Evolutionary conservation across 1,284 basidiomycete species (phyloP).

Genomic region (Puccinia horiana): DNA sequence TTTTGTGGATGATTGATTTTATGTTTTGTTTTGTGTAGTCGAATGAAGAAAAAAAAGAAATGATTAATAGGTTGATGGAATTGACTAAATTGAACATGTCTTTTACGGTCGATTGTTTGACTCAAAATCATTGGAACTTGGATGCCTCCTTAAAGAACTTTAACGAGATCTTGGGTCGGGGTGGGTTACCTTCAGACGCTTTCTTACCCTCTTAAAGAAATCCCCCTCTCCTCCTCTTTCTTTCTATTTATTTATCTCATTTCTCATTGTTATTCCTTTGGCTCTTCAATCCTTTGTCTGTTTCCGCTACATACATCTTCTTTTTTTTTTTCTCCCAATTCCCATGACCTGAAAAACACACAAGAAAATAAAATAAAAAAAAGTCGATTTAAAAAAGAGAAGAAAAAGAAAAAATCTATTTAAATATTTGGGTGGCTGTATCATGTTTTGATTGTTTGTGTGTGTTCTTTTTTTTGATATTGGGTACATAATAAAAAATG

Average conservation of each 20-base stretch:
- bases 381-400: too few species aligned
- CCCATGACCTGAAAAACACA: too few species aligned
- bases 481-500: too few species aligned
- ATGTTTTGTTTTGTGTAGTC: constrained; percentile 53
- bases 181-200: constrained; percentile 29
- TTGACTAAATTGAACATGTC: constrained; percentile 73
- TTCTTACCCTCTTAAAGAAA: neutral
- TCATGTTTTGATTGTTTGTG: too few species aligned
- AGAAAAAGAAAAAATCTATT: too few species aligned
- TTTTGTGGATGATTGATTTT: neutral
- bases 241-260: neutral
- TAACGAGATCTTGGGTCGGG: constrained; percentile 62
- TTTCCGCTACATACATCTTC: neutral
- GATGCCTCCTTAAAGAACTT: constrained; percentile 76
- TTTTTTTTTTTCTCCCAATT: neutral
- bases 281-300: neutral
- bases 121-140: constrained; percentile 76
- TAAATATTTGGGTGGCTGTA: too few species aligned
- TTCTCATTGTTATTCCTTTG: neutral
- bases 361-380: too few species aligned
- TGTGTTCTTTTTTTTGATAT: too few species aligned
- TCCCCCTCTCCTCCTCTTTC: neutral
- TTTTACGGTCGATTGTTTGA: constrained; percentile 77
- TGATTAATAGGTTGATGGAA: constrained; percentile 67
- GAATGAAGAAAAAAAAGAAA: constrained; percentile 68